phyloP scores from a whole-genome alignment of 2,329 filamentous ascomycete genomes.

The Aspergillus flavus region DNA sequence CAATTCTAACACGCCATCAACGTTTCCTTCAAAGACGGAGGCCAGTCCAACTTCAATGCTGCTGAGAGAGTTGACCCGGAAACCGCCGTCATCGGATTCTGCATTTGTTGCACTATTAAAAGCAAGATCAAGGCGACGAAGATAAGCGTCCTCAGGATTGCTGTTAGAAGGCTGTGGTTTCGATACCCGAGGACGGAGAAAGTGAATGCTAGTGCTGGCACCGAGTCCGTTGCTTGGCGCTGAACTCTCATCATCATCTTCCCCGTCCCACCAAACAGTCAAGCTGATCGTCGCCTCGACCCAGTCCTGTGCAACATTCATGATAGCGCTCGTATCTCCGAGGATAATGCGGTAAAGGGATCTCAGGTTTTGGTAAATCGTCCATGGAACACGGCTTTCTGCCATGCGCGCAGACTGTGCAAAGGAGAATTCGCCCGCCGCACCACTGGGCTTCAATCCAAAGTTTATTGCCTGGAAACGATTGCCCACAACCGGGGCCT shows the following conservation, averaged over 20 bases:
- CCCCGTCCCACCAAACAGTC: slow-evolving; percentile 90
- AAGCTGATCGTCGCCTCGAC: slow-evolving; percentile 83
- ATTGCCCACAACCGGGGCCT: slow-evolving; percentile 43
- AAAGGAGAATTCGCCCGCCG: slow-evolving; percentile 60
- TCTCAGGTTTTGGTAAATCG: slow-evolving; percentile 82
- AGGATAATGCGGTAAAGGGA: slow-evolving; percentile 79
- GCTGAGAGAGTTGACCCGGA: slow-evolving; percentile 75
- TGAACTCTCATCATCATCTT: slow-evolving; percentile 56
- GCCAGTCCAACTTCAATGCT: slow-evolving; percentile 79
- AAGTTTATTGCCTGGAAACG: slow-evolving; percentile 53
- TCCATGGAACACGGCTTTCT: slow-evolving; percentile 85
- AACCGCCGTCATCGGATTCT: slow-evolving; percentile 61
- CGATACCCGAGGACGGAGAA: slow-evolving; percentile 27
- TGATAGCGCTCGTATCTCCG: slow-evolving; percentile 73
- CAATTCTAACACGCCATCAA: slow-evolving; percentile 73
- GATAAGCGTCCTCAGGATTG: slow-evolving; percentile 67
- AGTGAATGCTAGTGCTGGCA: slow-evolving; percentile 26
- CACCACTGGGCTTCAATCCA: slow-evolving; percentile 42
- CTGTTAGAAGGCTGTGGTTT: slow-evolving; percentile 45
- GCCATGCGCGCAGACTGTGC: slow-evolving; percentile 71
- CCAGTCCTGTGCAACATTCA: slow-evolving; percentile 84
- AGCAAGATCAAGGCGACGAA: slow-evolving; percentile 70
- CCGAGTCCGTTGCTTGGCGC: slow-evolving; percentile 25
- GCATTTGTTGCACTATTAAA: slow-evolving; percentile 68
- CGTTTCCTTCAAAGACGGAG: slow-evolving; percentile 79